Base-by-base conservation (phyloP, 805 yeast species). In the Candida dajiaensis region DNA sequence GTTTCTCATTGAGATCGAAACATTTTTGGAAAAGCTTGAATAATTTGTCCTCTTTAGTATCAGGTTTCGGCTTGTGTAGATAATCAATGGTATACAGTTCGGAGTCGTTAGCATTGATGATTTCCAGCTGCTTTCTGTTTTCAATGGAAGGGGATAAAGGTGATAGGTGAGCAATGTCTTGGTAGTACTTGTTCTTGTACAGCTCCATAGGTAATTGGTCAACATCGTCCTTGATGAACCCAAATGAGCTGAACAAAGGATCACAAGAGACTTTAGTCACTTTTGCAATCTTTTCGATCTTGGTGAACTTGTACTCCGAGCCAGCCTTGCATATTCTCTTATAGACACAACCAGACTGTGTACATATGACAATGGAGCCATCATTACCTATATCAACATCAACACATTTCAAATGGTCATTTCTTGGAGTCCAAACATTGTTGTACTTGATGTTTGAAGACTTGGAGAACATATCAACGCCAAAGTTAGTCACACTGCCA, bases 341-440 rank as follows among this genome's bases (percentile, higher is more conserved):
- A 53, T 76, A 88, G 0, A 78, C 86, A 20, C 83, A 74, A 0
- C 97, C 97, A 42, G 80, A 79, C 19, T 69, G 62, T 0, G 94
- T 83, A 51, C 85, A 77, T 1, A 90, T 60, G 1, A 89, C 68
- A 2, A 87, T 62, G 0, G 86, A 79, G 0, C 95, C 95, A 56
- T 83, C 85, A 16, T 65, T 68, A 2, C 85, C 76, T 39, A 83
- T 72, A 56, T 82, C 92, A 28, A 85, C 74, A 64, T 88, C 95
- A 4, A 67, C 68, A 41, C 79, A 88, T 46, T 68, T 70, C 72
- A 78, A 66, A 53, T 78, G 81, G 11, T 64, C 61, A 42, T 77
- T 77, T 46, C 77, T 71, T 1, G 90, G 86, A 28, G 66, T 72
- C 92, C 94, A 86, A n/a, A 76, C 65, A 1, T 66, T 61, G 1